Evolutionary conservation across 1,284 basidiomycete species (phyloP).

Genomic region (Ceratobasidium sp.): DNA sequence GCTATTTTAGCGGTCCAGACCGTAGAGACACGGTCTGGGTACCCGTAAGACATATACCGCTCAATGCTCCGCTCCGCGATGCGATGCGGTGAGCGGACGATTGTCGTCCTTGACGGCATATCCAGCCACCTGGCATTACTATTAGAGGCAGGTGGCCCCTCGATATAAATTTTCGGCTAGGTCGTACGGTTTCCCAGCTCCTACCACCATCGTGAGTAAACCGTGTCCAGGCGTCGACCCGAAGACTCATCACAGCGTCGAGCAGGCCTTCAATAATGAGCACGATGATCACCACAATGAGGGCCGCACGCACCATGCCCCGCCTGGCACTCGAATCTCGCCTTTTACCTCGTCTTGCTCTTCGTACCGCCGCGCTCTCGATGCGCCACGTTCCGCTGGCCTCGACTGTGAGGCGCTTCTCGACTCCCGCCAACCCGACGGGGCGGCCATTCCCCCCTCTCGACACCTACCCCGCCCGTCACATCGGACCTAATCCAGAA

Average conservation of each 20-base stretch:
- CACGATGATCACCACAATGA: slow-evolving; percentile 1
- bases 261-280: background rate
- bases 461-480: slow-evolving; percentile 86
- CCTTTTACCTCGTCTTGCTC: slow-evolving; percentile 23
- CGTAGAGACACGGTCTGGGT: too few species aligned
- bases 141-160: slow-evolving; percentile 37
- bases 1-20: background rate
- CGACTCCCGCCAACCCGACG: slow-evolving; percentile 14
- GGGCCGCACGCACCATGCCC: slow-evolving; percentile 18
- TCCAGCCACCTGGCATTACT: slow-evolving; percentile 32
- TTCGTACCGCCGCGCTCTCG: slow-evolving; percentile 9
- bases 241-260: slow-evolving; percentile 8
- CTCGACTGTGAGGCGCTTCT: background rate
- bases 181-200: slow-evolving; percentile 20
- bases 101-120: slow-evolving; percentile 36
- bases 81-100: background rate
- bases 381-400: slow-evolving; percentile 20
- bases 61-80: too few species aligned
- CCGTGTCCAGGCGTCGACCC: background rate
- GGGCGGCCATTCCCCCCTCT: slow-evolving; percentile 68
- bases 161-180: slow-evolving; percentile 27
- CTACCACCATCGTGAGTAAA: slow-evolving; percentile 25
- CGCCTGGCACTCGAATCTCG: background rate
- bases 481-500: slow-evolving; percentile 83
- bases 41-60: too few species aligned